Evolutionary conservation across 768 basidiomycete species (phyloP).

Genomic region (Agrocybe pediades): DNA sequence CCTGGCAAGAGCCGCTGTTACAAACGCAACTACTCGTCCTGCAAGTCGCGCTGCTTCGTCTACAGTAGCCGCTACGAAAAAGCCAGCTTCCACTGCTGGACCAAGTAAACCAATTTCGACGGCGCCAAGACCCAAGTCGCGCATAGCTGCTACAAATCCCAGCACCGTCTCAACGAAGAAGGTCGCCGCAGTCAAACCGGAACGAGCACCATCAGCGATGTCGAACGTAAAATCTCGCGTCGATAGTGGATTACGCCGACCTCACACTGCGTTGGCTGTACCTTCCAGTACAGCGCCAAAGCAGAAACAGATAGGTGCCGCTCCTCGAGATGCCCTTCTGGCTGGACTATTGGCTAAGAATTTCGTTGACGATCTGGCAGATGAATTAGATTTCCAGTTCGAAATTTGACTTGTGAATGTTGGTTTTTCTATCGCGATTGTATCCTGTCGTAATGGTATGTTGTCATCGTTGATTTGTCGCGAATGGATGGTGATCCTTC

Average conservation of each 20-base stretch:
- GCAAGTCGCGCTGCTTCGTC: neutral
- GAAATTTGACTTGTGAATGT: neutral
- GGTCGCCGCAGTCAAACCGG: neutral
- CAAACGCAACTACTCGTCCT: neutral
- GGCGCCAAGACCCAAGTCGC: neutral
- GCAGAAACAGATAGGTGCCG: neutral
- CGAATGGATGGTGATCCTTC: neutral
- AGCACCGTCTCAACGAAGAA: neutral
- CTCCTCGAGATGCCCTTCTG: neutral
- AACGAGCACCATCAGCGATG: neutral
- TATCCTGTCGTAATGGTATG: neutral
- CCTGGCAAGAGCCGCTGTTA: neutral
- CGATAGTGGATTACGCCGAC: conserved; percentile 1
- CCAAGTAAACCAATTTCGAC: neutral
- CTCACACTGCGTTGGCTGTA: conserved; percentile 14
- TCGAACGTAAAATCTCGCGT: neutral
- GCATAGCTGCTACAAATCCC: neutral
- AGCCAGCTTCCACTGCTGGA: neutral
- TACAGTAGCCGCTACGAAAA: neutral
- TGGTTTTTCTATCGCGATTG: neutral
- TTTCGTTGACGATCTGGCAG: neutral
- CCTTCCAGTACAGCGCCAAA: neutral
- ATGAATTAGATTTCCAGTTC: conserved; percentile 11
- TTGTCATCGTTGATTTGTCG: neutral
- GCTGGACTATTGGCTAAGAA: neutral